Evolutionary conservation across 306 rosid genomes (phyloP).

Genomic region (Lagenaria siceraria): DNA sequence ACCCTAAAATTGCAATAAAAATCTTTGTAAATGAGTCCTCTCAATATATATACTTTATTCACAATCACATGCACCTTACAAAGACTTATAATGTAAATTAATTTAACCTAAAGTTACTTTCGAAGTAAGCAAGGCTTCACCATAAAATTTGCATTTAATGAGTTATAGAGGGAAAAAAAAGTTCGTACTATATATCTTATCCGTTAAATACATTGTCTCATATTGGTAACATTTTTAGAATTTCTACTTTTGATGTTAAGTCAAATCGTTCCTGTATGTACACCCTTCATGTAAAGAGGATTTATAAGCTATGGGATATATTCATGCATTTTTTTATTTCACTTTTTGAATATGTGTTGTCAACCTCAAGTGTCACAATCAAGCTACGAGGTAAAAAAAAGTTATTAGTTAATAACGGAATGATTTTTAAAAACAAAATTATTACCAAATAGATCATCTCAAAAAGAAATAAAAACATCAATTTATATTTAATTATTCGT

Average conservation of each 20-base stretch:
- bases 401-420: not conserved
- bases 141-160: not conserved
- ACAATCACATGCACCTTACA: too few species aligned
- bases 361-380: too few species aligned
- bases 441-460: not conserved
- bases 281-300: not conserved
- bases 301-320: not conserved
- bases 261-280: not conserved
- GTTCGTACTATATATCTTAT: not conserved
- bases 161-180: not conserved
- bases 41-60: too few species aligned
- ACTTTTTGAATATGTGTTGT: too few species aligned
- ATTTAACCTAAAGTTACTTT: not conserved
- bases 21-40: too few species aligned
- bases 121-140: not conserved
- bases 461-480: too few species aligned
- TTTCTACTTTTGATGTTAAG: not conserved
- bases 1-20: too few species aligned
- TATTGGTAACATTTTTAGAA: not conserved
- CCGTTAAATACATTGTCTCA: not conserved
- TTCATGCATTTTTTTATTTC: not conserved
- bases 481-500: too few species aligned
- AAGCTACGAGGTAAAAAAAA: not conserved
- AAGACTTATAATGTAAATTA: not conserved
- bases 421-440: not conserved